Conservation (phyloP, 352 stramenopile genomes). For the Phytophthora fragariaefolia region DNA sequence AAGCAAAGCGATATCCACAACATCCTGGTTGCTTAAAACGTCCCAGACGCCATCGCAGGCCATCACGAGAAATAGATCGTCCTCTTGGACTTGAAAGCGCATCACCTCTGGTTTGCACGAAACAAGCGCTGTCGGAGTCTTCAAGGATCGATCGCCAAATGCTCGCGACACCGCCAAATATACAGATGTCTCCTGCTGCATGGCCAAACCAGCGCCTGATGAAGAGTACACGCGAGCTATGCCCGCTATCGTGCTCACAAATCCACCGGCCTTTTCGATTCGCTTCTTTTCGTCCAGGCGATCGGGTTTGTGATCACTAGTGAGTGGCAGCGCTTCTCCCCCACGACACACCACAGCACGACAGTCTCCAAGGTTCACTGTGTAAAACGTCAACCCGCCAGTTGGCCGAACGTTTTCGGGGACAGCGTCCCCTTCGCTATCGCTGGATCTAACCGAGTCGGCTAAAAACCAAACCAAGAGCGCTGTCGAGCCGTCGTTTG, state of each 20-base stretch:
- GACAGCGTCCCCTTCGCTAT: background rate
- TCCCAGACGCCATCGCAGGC: constrained; percentile 74
- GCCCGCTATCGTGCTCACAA: constrained; percentile 53
- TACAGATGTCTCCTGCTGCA: constrained; percentile 41
- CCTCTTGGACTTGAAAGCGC: constrained; percentile 36
- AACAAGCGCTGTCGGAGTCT: constrained; percentile 51
- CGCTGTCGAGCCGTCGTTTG: constrained; percentile 58
- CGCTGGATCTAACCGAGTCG: constrained; percentile 3
- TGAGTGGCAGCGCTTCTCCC: constrained; percentile 47
- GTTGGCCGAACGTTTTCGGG: too few relatives aligned
- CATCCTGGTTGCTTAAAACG: constrained; percentile 68
- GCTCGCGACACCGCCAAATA: constrained; percentile 65
- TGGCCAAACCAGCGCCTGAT: constrained; percentile 40
- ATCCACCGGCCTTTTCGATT: constrained; percentile 58
- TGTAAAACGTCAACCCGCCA: constrained; percentile 49
- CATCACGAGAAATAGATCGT: constrained; percentile 66
- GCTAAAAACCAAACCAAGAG: constrained; percentile 60
- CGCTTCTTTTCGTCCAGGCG: constrained; percentile 52
- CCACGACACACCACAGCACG: constrained; percentile 63
- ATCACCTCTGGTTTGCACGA: constrained; percentile 60
- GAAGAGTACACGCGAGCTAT: constrained; percentile 64
- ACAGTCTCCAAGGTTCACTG: constrained; percentile 67
- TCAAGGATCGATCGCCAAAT: constrained; percentile 68
- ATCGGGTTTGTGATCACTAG: constrained; percentile 66
- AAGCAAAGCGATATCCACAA: constrained; percentile 48